phyloP scores from a whole-genome alignment of 108 stramenopile species.

The Cyclotella baltica region DNA sequence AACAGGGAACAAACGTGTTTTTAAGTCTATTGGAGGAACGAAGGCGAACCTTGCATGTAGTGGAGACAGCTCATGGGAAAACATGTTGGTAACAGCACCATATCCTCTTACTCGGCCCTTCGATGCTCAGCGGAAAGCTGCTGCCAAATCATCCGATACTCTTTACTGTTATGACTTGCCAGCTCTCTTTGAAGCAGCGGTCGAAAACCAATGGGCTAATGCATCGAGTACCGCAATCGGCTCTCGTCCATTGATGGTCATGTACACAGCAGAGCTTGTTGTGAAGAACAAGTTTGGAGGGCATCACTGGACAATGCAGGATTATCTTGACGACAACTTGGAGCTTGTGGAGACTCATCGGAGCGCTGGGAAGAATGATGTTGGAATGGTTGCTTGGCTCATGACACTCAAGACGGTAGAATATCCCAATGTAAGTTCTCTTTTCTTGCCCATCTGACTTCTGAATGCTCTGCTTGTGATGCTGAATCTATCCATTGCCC shows the following conservation, averaged over 20 bases:
- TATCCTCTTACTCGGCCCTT: constrained; percentile 95
- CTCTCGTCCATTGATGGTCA: constrained; percentile 83
- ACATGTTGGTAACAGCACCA: constrained; percentile 78
- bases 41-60: constrained; percentile 83
- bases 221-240: constrained; percentile 56
- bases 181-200: constrained; percentile 94
- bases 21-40: constrained; percentile 90
- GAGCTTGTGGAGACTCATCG: constrained; percentile 87
- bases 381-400: constrained; percentile 99
- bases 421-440: constrained; percentile 86
- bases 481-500: neutral
- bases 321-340: constrained; percentile 82
- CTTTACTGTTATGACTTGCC: constrained; percentile 97
- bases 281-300: constrained; percentile 74
- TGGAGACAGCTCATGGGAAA: constrained; percentile 93
- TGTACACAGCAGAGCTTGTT: constrained; percentile 94
- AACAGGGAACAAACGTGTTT: constrained; percentile 66
- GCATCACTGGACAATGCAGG: constrained; percentile 84
- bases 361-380: constrained; percentile 95
- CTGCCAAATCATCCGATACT: constrained; percentile 87
- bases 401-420: constrained; percentile 95
- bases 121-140: constrained; percentile 91
- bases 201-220: constrained; percentile 85
- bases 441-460: neutral
- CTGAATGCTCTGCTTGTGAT: neutral